phyloP scores from a whole-genome alignment of 2,329 filamentous ascomycete genomes.

The Curvularia verruculosa region DNA sequence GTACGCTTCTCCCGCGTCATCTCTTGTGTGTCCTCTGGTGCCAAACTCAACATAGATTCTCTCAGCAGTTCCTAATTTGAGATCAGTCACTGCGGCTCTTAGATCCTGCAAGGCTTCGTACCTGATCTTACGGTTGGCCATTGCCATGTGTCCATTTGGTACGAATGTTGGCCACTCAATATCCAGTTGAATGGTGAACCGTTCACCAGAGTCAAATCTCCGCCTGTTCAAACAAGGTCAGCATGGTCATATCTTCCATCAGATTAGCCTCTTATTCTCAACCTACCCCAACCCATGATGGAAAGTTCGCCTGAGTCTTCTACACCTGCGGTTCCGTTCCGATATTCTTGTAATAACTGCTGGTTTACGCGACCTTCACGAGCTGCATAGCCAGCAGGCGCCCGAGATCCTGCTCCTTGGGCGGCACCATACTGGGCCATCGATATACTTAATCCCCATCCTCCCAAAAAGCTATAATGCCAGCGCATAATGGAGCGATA shows the following conservation, averaged over 20 bases:
- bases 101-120: slow-evolving; percentile 1
- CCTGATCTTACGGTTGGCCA: slow-evolving; percentile 44
- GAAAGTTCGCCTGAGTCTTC: slow-evolving; percentile 7
- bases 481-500: slow-evolving; percentile 11
- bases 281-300: slow-evolving; percentile 38
- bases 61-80: slow-evolving; percentile 31
- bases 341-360: background rate
- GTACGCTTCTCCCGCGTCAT: slow-evolving; percentile 47
- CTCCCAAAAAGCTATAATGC: slow-evolving; percentile 1
- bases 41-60: slow-evolving; percentile 44
- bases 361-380: slow-evolving; percentile 3
- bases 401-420: background rate
- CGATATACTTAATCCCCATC: slow-evolving; percentile 16
- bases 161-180: slow-evolving; percentile 37
- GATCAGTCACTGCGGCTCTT: background rate
- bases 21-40: slow-evolving; percentile 33
- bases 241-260: background rate
- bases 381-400: slow-evolving; percentile 5
- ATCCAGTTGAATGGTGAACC: slow-evolving; percentile 50
- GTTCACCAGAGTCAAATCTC: slow-evolving; percentile 49
- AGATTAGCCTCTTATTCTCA: background rate
- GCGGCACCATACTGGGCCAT: slow-evolving; percentile 2
- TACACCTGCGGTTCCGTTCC: background rate
- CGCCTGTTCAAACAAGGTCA: slow-evolving; percentile 27
- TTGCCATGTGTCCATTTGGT: slow-evolving; percentile 50